Evolutionary conservation across 2,329 filamentous ascomycete genomes (phyloP), one percentile per base, ranked within the genome.

Genomic region (Penicillium sp.): DNA sequence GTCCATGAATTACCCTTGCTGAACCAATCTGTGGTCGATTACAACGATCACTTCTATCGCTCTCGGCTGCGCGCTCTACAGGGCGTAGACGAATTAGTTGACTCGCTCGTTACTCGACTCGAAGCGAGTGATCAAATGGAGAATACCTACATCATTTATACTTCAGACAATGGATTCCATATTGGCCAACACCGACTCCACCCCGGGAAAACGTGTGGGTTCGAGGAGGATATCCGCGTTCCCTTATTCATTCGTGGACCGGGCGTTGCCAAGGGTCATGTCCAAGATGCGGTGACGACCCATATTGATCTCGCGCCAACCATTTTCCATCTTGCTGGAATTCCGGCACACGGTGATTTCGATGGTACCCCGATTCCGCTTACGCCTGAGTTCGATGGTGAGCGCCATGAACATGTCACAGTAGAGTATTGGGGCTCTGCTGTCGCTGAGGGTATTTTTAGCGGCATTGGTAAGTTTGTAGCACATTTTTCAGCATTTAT

Each of bases 261-360:
- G 0, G 78, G 79, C 0, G 67, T 85, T 2, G 65, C 74, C 0
- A 56, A 64, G 10, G 75, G 75, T 1, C 55, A 70, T 7, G 67
- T 65, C 0, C 66, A 71, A 3, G 65, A 77, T 18, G 63, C 74
- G 4, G 77, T 82, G 2, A 84, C 80, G 0, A 79, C 81, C 0
- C 84, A 87, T 52, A 82, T 82, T 3, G 83, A 86, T 56, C 66
- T 87, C 2, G 81, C 80, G 0, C 82, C 83, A 0, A 86, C 83
- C 0, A 64, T 86, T 9, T 71, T 85, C 30, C 65, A 73, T 8
- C 59, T 69, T n/a, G 68, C 71, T 2, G 69, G 69, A 1, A 62
- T 67, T 40, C 64, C 71, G 0, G 57, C 73, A 2, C 70, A 75
- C 0, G 57, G 68, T 0, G 77, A 82, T 38, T 81, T 84, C 58